Base-by-base conservation (phyloP, 257 asterid species). In the Rehmannia glutinosa region DNA sequence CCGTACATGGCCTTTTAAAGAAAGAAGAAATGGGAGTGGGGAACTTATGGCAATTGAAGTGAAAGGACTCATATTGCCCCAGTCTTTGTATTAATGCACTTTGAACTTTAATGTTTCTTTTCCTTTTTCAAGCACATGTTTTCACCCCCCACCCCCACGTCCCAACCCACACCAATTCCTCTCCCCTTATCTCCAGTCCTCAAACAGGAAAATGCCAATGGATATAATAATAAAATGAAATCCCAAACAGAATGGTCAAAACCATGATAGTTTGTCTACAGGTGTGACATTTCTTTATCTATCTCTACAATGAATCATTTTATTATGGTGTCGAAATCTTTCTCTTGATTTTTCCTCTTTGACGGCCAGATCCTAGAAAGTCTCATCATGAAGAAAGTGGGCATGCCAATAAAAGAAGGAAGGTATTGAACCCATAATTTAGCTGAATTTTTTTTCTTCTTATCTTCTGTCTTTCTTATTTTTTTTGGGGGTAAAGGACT, bases 361-460 rank as follows among this genome's bases (percentile, higher is more conserved):
- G 51, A 41, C 76, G 72, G 62, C 45, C 87, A 93, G 99, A 72
- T 85, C 75, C 82, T 64, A 69, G 81, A 68, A 78, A 79, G 62
- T 68, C 83, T 64, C 80, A 53, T 55, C 73, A 51, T 25, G 89
- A 74, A 56, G 89, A 87, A 72, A 71, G 71, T 60, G 77, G 25
- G 56, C 79, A 58, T 75, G 69, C 77, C 52, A 39, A 52, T 45
- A 88, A 84, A 80, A 80, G 83, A 83, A 81, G 87, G 73, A 91
- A 91, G 99, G 99, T 94, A 80, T 68, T 30, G 35, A 57, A 57
- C 16, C 60, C 41, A 62, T 32, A 42, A 21, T 58, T 47, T 49
- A 41, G 49, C 50, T 16, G 23, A 27, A 1, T 32, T 41, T 25
- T 15, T 47, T 21, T 57, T 53, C 16, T 19, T 53, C 17, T 28